These are phyloP conservation scores for Fraxinus pennsylvanica DNA, from an alignment of 257 asterid genomes.

Conservation along the genomic window DNA sequence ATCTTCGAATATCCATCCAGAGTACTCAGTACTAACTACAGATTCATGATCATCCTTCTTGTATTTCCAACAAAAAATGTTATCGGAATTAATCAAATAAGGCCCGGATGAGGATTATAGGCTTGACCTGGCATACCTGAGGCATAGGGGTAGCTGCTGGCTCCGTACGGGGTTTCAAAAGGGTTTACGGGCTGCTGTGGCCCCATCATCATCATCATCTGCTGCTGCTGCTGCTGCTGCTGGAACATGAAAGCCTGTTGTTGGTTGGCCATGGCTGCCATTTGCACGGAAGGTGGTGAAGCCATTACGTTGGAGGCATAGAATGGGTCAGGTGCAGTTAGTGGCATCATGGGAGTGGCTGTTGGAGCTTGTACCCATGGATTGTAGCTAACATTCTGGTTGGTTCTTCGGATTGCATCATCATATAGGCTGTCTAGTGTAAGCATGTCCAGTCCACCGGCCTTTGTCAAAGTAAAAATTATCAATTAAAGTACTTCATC, in stretches of 20 bases:
- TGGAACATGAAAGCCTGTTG: constrained; percentile 58
- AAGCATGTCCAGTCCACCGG: constrained; percentile 85
- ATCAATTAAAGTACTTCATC: background rate
- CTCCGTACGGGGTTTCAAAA: constrained; percentile 38
- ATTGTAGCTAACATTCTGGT: constrained; percentile 72
- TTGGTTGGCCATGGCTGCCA: constrained; percentile 69
- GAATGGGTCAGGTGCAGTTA: constrained; percentile 63
- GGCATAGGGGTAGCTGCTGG: constrained; percentile 33
- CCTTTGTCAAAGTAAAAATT: constrained; percentile 45
- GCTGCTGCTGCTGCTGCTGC: constrained; percentile 39
- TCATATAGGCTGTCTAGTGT: constrained; percentile 93
- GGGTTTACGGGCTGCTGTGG: constrained; percentile 40
- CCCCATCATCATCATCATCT: constrained; percentile 47
- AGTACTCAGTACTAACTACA: constrained; percentile 16
- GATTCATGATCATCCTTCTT: constrained; percentile 13
- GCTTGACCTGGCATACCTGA: constrained; percentile 40
- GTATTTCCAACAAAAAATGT: background rate
- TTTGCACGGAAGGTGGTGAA: constrained; percentile 70
- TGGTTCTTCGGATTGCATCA: constrained; percentile 83
- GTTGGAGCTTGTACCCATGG: constrained; percentile 82
- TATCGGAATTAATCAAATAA: constrained; percentile 25
- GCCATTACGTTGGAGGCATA: constrained; percentile 62
- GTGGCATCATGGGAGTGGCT: constrained; percentile 44
- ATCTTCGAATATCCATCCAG: background rate
- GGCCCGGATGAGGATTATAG: constrained; percentile 43